phyloP scores from a whole-genome alignment of 1,139 yeast species.

The Wickerhamiella pararugosa region DNA sequence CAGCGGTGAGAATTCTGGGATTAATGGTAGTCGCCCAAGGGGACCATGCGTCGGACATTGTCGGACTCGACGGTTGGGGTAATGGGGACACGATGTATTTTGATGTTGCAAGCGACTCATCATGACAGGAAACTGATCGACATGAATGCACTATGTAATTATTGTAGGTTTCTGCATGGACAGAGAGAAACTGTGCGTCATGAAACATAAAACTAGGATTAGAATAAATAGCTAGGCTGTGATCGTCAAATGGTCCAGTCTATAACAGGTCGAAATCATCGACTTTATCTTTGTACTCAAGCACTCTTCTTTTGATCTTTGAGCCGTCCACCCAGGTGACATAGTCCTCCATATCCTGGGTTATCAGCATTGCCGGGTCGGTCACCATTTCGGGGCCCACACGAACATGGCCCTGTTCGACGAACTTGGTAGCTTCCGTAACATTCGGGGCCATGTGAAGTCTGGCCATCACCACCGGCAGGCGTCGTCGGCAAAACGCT shows the following conservation, averaged over 20 bases:
- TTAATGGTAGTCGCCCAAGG: slow-evolving; percentile 57
- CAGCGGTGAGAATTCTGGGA: slow-evolving; percentile 66
- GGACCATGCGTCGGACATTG: slow-evolving; percentile 17
- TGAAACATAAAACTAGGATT: too few species aligned
- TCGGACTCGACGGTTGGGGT: slow-evolving; percentile 43
- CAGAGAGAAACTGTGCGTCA: too few species aligned
- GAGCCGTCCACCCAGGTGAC: slow-evolving; percentile 94
- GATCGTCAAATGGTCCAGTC: too few species aligned
- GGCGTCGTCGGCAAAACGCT: slow-evolving; percentile 79
- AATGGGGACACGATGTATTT: too few species aligned
- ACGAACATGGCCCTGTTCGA: slow-evolving; percentile 95
- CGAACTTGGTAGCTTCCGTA: slow-evolving; percentile 75
- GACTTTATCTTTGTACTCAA: slow-evolving; percentile 62
- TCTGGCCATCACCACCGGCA: slow-evolving; percentile 92
- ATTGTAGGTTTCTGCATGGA: too few species aligned
- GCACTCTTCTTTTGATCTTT: slow-evolving; percentile 79
- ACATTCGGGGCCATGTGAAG: slow-evolving; percentile 87
- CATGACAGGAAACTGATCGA: too few species aligned
- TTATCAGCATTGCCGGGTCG: slow-evolving; percentile 89
- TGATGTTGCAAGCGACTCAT: too few species aligned
- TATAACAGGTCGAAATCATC: slow-evolving; percentile 28
- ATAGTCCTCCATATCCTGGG: slow-evolving; percentile 82
- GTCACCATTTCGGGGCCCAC: slow-evolving; percentile 94
- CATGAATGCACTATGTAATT: too few species aligned
- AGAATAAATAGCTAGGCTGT: too few species aligned